These are phyloP conservation scores for Phytophthora pistaciae DNA, from an alignment of 352 stramenopile genomes.

Conservation along the genomic window DNA sequence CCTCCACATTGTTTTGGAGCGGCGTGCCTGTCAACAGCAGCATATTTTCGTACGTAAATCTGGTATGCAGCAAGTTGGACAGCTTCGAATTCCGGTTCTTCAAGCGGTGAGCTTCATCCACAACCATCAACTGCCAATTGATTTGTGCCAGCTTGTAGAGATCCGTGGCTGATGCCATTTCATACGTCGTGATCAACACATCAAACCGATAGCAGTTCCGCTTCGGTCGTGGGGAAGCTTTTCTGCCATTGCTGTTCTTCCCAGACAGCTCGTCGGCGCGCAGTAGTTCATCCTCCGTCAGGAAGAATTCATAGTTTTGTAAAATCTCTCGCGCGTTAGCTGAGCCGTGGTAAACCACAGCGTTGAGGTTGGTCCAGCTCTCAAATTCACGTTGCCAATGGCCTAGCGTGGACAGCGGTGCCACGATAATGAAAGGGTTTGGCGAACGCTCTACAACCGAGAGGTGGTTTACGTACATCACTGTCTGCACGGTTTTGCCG, in stretches of 20 bases:
- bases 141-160: slow-evolving; percentile 94
- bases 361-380: slow-evolving; percentile 98
- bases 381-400: slow-evolving; percentile 98
- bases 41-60: slow-evolving; percentile 85
- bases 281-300: slow-evolving; percentile 59
- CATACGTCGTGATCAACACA: slow-evolving; percentile 99
- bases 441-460: slow-evolving; percentile 94
- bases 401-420: slow-evolving; percentile 97
- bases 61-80: slow-evolving; percentile 80
- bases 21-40: slow-evolving; percentile 93
- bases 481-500: slow-evolving; percentile 96
- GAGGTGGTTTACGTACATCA: slow-evolving; percentile 97
- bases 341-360: slow-evolving; percentile 98
- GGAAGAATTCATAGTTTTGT: slow-evolving; percentile 96
- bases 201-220: slow-evolving; percentile 95
- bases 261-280: slow-evolving; percentile 43
- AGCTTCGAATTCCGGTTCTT: slow-evolving; percentile 99
- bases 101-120: slow-evolving; percentile 99
- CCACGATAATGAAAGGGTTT: slow-evolving; percentile 98
- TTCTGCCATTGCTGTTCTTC: slow-evolving; percentile 34
- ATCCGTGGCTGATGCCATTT: slow-evolving; percentile 97
- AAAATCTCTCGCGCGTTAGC: slow-evolving; percentile 90
- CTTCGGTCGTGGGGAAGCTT: slow-evolving; percentile 41
- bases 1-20: slow-evolving; percentile 92
- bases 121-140: slow-evolving; percentile 96